Evolutionary conservation across 2,329 filamentous ascomycete species (phyloP).

Genomic region (Juglanconis juglandina): DNA sequence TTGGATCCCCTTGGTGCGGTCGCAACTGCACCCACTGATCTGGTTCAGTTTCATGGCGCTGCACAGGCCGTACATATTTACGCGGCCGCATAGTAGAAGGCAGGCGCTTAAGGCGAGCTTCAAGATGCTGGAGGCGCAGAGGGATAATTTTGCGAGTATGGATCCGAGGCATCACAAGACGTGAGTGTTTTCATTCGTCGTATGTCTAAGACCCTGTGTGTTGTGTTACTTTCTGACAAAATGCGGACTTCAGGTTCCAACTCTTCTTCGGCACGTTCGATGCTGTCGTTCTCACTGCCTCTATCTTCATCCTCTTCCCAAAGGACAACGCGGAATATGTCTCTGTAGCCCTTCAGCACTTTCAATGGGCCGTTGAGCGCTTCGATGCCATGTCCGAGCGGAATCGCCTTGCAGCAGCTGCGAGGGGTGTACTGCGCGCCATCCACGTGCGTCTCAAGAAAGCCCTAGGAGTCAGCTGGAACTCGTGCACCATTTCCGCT

Average conservation of each 20-base stretch:
- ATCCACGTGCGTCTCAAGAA: slow-evolving; percentile 53
- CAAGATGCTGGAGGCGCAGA: slow-evolving; percentile 53
- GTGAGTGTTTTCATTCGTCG: slow-evolving; percentile 20
- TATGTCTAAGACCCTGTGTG: neutral
- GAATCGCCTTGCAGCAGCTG: slow-evolving; percentile 52
- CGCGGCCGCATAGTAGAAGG: slow-evolving; percentile 48
- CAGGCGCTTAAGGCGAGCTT: slow-evolving; percentile 56
- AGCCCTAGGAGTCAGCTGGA: slow-evolving; percentile 36
- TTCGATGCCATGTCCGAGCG: slow-evolving; percentile 54
- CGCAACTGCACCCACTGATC: slow-evolving; percentile 44
- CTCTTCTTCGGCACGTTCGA: slow-evolving; percentile 64
- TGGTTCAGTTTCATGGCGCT: slow-evolving; percentile 57
- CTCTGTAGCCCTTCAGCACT: slow-evolving; percentile 49
- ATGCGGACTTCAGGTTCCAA: slow-evolving; percentile 37
- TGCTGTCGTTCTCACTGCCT: slow-evolving; percentile 58
- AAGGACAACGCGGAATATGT: slow-evolving; percentile 49
- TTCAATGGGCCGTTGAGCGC: slow-evolving; percentile 56
- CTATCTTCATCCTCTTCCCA: slow-evolving; percentile 60
- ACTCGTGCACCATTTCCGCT: neutral
- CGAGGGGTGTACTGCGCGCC: slow-evolving; percentile 52
- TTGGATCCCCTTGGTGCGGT: slow-evolving; percentile 49
- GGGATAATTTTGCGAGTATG: slow-evolving; percentile 45
- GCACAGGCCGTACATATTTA: slow-evolving; percentile 61
- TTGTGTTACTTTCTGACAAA: neutral
- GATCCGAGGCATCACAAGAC: slow-evolving; percentile 50